Percentiles rank a stretch among this genome's conserved stretches.
Evolutionary conservation across 179 eudicot species (phyloP).

Genomic region (Beta macrorhiza): DNA sequence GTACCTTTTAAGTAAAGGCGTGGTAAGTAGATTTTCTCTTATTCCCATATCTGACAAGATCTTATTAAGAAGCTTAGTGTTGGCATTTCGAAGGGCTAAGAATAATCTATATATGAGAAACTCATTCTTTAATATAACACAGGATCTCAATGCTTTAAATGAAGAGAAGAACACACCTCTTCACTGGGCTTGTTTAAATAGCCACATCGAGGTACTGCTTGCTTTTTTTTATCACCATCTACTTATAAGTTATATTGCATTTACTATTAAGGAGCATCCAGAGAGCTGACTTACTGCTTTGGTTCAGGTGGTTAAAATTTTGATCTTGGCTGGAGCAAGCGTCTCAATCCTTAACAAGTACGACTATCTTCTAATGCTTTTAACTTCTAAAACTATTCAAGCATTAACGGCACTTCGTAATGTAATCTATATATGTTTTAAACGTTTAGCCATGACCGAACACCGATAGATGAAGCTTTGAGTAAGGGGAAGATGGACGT

Average conservation of each 20-base stretch:
- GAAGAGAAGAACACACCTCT: constrained; percentile 81
- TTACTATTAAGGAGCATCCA: not conserved
- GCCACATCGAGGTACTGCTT: constrained; percentile 62
- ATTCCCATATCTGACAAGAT: not conserved
- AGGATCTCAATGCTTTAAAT: constrained; percentile 76
- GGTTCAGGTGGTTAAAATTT: constrained; percentile 61
- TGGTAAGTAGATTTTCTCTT: constrained; percentile 44
- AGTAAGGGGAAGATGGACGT: constrained; percentile 63
- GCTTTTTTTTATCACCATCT: not conserved
- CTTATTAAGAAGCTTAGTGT: not conserved
- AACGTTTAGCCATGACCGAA: constrained; percentile 37
- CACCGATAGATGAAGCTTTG: constrained; percentile 79
- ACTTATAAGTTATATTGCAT: no score
- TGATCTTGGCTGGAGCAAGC: constrained; percentile 71
- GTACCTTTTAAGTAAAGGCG: constrained; percentile 73
- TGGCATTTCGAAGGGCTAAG: not conserved
- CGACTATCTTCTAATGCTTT: not conserved
- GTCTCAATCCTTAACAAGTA: constrained; percentile 68
- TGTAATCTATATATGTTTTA: not conserved
- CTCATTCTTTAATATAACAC: constrained; percentile 24
- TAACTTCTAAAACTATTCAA: not conserved
- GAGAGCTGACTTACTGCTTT: not conserved
- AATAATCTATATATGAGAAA: not conserved
- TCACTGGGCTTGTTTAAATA: constrained; percentile 96
- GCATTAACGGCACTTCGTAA: not conserved